phyloP scores from a whole-genome alignment of 306 rosid genomes.

The Prunus mume region DNA sequence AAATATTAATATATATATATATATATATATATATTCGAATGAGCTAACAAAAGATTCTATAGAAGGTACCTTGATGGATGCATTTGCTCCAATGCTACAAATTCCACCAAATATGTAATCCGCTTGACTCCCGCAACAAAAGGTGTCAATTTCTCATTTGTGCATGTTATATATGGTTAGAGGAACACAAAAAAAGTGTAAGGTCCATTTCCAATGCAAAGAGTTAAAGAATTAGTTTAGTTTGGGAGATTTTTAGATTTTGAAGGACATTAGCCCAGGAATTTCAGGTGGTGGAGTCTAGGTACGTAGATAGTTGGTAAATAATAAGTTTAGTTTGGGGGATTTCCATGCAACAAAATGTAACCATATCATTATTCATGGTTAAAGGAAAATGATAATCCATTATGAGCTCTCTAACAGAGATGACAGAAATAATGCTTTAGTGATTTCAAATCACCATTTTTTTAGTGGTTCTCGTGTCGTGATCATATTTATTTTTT shows the following conservation, averaged over 20 bases:
- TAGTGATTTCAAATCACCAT: no score
- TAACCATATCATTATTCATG: neutral
- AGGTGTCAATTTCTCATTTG: slow-evolving; percentile 96
- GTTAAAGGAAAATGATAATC: neutral
- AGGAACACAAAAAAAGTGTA: slow-evolving; percentile 27
- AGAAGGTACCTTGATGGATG: slow-evolving; percentile 65
- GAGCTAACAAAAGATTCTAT: neutral
- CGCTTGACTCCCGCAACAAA: slow-evolving; percentile 72
- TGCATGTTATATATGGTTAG: slow-evolving; percentile 69
- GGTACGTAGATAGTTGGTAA: slow-evolving; percentile 34
- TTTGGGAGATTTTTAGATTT: slow-evolving; percentile 88
- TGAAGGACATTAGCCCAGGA: slow-evolving; percentile 85
- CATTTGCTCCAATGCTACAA: slow-evolving; percentile 79
- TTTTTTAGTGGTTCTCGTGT: no score
- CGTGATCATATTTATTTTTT: no score
- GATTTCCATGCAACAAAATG: slow-evolving; percentile 5
- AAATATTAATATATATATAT: no score
- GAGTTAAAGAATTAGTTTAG: slow-evolving; percentile 68
- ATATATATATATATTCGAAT: no score
- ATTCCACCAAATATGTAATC: slow-evolving; percentile 96
- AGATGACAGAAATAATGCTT: no score
- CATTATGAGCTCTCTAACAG: neutral
- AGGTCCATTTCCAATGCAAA: slow-evolving; percentile 33
- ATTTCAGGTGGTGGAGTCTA: slow-evolving; percentile 78
- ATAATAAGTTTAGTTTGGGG: no score